phyloP scores from a whole-genome alignment of 2,329 filamentous ascomycete species.

The Calonectria pteridis region DNA sequence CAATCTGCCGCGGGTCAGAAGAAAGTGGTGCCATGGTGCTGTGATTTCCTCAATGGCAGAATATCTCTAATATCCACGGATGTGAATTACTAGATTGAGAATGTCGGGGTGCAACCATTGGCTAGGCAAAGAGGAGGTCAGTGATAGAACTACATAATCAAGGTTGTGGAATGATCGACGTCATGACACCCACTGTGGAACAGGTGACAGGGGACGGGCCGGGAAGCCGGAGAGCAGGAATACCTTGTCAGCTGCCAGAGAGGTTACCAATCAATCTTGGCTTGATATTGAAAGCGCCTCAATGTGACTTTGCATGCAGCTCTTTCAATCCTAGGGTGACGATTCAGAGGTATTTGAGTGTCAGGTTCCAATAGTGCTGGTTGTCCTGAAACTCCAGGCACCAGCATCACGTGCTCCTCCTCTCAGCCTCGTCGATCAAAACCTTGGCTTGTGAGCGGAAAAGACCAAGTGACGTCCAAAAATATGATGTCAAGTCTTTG shows the following conservation, averaged over 20 bases:
- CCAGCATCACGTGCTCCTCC: constrained; percentile 23
- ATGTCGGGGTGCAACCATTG: background rate
- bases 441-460: background rate
- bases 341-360: background rate
- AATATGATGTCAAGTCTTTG: background rate
- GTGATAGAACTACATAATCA: constrained; percentile 13
- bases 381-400: constrained; percentile 18
- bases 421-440: constrained; percentile 3
- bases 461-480: background rate
- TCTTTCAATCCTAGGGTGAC: background rate
- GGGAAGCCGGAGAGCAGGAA: background rate
- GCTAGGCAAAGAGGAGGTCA: constrained; percentile 14
- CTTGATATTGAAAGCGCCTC: background rate
- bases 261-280: background rate
- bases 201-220: constrained; percentile 7
- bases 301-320: background rate
- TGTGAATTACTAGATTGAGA: background rate
- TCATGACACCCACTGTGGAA: constrained; percentile 20
- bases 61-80: background rate
- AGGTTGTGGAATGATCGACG: constrained; percentile 17
- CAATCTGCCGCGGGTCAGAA: constrained; percentile 66
- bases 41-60: background rate
- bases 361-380: background rate
- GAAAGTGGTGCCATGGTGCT: constrained; percentile 65
- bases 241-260: constrained; percentile 5